Conservation (phyloP, 345 rosid species). For the Bruguiera sexangula region DNA sequence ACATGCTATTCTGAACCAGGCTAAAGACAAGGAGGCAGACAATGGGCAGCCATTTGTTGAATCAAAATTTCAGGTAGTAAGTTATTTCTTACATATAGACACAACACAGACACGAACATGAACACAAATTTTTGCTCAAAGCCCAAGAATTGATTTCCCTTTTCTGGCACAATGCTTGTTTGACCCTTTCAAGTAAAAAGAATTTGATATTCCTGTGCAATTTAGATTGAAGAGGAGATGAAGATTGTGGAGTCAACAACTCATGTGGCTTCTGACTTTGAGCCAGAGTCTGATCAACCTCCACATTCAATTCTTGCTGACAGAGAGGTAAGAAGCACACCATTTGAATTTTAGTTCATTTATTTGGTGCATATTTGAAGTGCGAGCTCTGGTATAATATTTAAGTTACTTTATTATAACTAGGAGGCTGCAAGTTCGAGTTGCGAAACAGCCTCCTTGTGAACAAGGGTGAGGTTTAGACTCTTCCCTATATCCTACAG, state of each 20-base stretch:
- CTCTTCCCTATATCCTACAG: no score
- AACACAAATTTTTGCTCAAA: neutral
- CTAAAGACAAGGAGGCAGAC: constrained; percentile 41
- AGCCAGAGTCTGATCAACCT: constrained; percentile 22
- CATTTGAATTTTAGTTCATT: neutral
- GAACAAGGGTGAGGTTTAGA: no score
- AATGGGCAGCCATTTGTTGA: constrained; percentile 33
- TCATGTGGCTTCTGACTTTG: constrained; percentile 27
- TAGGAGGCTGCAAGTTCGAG: neutral
- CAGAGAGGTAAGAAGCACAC: constrained; percentile 34
- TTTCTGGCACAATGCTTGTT: no score
- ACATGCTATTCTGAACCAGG: constrained; percentile 39
- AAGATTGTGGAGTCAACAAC: constrained; percentile 17
- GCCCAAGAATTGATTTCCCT: no score
- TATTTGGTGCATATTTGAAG: no score
- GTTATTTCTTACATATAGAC: constrained; percentile 4
- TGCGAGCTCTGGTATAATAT: neutral
- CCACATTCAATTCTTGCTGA: constrained; percentile 26
- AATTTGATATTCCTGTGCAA: constrained; percentile 6
- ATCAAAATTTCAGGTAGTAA: constrained; percentile 37
- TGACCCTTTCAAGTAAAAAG: neutral
- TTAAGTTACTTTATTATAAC: neutral
- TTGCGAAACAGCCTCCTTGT: no score
- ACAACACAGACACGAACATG: neutral
- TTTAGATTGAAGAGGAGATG: constrained; percentile 42